These are phyloP conservation scores for Notholithocarpus densiflorus DNA, from an alignment of 306 rosid genomes.

Conservation along the genomic window DNA sequence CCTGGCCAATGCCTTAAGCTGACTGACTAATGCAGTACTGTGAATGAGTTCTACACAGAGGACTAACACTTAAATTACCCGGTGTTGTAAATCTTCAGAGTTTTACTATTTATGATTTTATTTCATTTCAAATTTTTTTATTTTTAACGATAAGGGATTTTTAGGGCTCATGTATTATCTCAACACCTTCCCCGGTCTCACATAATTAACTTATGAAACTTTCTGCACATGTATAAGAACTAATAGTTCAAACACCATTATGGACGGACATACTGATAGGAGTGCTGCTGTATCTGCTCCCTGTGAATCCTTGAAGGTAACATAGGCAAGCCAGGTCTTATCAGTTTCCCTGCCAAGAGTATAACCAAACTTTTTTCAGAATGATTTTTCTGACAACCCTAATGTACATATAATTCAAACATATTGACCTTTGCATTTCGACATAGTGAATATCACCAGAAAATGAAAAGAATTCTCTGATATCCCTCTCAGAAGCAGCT, in stretches of 20 bases:
- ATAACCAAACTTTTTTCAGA: constrained; percentile 9
- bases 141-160: not conserved
- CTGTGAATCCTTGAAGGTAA: constrained; percentile 74
- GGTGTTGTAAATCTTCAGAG: not conserved
- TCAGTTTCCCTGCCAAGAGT: constrained; percentile 55
- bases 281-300: constrained; percentile 84
- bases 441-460: constrained; percentile 70
- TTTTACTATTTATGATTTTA: not conserved
- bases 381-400: constrained; percentile 11
- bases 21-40: not conserved
- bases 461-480: constrained; percentile 82
- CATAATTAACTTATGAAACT: not conserved
- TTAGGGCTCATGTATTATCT: not conserved
- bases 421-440: constrained; percentile 73
- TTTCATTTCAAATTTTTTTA: not conserved
- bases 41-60: not conserved
- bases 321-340: constrained; percentile 69
- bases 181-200: too few relatives aligned
- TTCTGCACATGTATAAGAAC: not conserved
- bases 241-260: not conserved
- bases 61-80: not conserved
- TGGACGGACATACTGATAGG: constrained; percentile 52
- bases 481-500: constrained; percentile 48
- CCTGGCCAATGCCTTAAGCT: not conserved
- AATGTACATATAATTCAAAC: constrained; percentile 4